Conservation (phyloP, 345 rosid species). For the Lepidium didymum region DNA sequence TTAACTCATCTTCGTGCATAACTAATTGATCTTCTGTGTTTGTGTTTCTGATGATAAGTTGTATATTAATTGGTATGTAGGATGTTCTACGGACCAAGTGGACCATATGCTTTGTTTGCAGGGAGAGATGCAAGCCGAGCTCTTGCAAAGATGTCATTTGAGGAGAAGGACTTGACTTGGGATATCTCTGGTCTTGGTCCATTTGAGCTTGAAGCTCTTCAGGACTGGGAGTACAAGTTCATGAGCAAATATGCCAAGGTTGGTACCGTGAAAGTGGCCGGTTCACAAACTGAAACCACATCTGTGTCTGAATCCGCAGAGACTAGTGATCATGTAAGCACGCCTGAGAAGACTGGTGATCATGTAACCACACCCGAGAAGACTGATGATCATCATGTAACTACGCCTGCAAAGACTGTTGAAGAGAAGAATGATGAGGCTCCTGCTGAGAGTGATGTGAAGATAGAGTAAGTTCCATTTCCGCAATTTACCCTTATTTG, state of each 20-base stretch:
- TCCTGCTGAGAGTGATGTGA: constrained; percentile 14
- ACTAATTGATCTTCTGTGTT: neutral
- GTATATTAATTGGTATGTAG: constrained; percentile 33
- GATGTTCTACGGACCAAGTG: constrained; percentile 99
- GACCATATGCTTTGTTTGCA: constrained; percentile 93
- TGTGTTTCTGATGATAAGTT: constrained; percentile 1
- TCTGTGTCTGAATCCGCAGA: constrained; percentile 36
- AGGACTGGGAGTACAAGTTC: constrained; percentile 99
- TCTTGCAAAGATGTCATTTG: constrained; percentile 99
- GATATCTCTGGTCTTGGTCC: constrained; percentile 96
- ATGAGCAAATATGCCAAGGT: constrained; percentile 94
- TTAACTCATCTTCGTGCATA: neutral
- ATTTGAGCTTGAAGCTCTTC: constrained; percentile 89
- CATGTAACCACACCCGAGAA: constrained; percentile 5
- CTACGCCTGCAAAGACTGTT: neutral
- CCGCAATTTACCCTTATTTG: neutral
- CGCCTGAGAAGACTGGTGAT: neutral
- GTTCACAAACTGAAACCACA: constrained; percentile 41
- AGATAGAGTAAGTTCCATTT: constrained; percentile 7
- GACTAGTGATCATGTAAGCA: constrained; percentile 26
- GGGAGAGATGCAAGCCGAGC: constrained; percentile 98
- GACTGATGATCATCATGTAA: neutral
- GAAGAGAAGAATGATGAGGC: constrained; percentile 5
- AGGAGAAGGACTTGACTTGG: constrained; percentile 81
- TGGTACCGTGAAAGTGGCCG: constrained; percentile 56